Base-by-base conservation (phyloP, 2,329 filamentous ascomycete genomes). In the Verticillium longisporum region DNA sequence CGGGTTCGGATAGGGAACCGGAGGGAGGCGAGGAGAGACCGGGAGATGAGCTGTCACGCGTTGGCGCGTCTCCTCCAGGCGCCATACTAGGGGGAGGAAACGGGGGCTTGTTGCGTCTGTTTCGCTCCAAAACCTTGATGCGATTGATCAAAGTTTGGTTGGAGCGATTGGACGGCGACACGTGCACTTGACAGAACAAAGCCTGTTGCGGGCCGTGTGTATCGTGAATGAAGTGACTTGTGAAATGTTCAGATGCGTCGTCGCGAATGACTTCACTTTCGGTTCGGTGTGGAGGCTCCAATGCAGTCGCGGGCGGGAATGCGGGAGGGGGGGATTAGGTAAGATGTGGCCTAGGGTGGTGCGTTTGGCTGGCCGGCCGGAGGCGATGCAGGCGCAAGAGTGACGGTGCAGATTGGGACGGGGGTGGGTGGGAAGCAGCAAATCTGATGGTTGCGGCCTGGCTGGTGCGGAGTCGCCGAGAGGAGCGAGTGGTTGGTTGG, bases 11-110 rank as follows among this genome's bases (percentile, higher is more conserved):
- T 54, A 81, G 75, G 9, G 79, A 77, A 63, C 75, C 78, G 21
- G 78, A 80, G 2, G 81, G 81, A 18, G 80, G 79, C 55, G 81
- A 83, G 7, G 81, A 83, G 56, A 83, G 75, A 59, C 80, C 74
- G 61, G 80, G 73, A 61, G 80, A 78, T 62, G 79, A 81, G 70
- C 76, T 80, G 70, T 78, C 26, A 34, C 32, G 76, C 64, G 62
- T 62, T 54, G 37, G 57, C 61, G 33, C 45, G 58, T 61, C 57
- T 59, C 56, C 58, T 62, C 62, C 60, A 32, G 54, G 26, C 32
- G 54, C 54, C 54, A 55, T 55, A 33, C 26, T 55, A 55, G n/a
- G 32, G 54, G 54, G 54, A 21, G 4, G 15, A 21, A n/a, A n/a
- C n/a, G n/a, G n/a, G n/a, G n/a, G n/a, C n/a, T 26, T 26, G 26